Evolutionary conservation across 164 flowering plant genomes (phyloP), one percentile per base, ranked within the genome.

Genomic region (Cinnamomum micranthum): DNA sequence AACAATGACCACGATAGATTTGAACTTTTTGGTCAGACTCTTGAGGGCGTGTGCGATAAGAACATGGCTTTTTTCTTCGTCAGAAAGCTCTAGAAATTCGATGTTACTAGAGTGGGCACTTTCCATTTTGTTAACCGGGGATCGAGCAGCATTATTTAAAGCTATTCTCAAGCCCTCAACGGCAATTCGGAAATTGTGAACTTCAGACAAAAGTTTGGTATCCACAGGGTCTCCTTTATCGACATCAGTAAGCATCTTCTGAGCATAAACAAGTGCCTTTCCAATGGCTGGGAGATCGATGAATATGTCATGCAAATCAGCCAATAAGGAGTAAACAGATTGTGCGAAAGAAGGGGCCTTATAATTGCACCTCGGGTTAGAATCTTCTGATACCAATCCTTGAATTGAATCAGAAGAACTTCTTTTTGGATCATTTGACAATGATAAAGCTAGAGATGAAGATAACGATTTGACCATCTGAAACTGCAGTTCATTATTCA

Each of bases 91-190:
- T 0, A 80, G 77, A 76, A 91, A 95, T 35, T 82, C 86, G 25
- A 67, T 20, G 63, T 78, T 80, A 66, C 60, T 20, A 1, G 75
- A 15, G 11, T 50, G 65, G 22, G 79, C 22, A 33, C 60, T 78
- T 52, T 77, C 71, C 64, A 70, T 52, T 79, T 79, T 82, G 27
- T 65, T 64, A 3, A 82, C 70, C n/a, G 92, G 87, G 33, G 85
- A 67, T 41, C 91, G 82, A 50, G 92, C 97, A 13, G 87, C 85
- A 78, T 80, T 80, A 73, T 87, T 95, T 24, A 92, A 71, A 65
- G 90, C 91, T 50, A 93, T 82, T 77, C 98, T 86, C 73, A 93
- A 66, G 22, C 92, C 92, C 84, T 95, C 99, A 69, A 92, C 89
- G 22, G 98, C 98, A 80, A 95, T 75, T 65, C 86, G 83, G 58